Base-by-base conservation (phyloP, 2,329 filamentous ascomycete genomes). In the Sclerotiophoma versabilis region DNA sequence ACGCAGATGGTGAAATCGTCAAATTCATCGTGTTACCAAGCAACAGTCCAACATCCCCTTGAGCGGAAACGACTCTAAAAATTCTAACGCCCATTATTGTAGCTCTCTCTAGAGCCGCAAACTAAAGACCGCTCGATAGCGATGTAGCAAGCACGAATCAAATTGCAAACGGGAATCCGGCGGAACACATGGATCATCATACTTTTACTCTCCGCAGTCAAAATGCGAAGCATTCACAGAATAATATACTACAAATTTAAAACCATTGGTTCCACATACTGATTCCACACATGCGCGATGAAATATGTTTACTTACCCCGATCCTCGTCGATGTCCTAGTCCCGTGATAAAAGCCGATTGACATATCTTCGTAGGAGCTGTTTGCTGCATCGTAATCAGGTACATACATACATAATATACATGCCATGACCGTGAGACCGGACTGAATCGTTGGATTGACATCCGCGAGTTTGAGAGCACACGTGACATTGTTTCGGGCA, bases 401-500 rank as follows among this genome's bases (percentile, higher is more conserved):
- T 83, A 85, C 4, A 83, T 79, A n/a, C n/a, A n/a, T n/a, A n/a
- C n/a, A n/a, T 1, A 81, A 80, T 33, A 87, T 85, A 69, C 86
- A 87, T 84, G 87, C 87, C 84, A 87, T 87, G 20, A 84, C 77
- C 0, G 86, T 72, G 46, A 85, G 80, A 39, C 83, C 79, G 41
- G 86, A 78, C 52, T 85, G 84, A 0, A 85, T 78, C 1, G 79
- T 80, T 0, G 84, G 81, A 29, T 80, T 81, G 5, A 86, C 75
- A 0, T 57, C 49, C 63, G 69, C 14, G 78, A 71, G 14, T 82
- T 75, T 44, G 68, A 50, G 84, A 60, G 52, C 82, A 50, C 73
- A 81, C 65, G 77, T 77, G 63, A 68, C 83, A 65, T 64, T 83
- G 64, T 71, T 77, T 69, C 71, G 82, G 44, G 62, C 80, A 58